Evolutionary conservation across 164 flowering plant genomes (phyloP), one percentile per base, ranked within the genome.

Genomic region (Macadamia tetraphylla): DNA sequence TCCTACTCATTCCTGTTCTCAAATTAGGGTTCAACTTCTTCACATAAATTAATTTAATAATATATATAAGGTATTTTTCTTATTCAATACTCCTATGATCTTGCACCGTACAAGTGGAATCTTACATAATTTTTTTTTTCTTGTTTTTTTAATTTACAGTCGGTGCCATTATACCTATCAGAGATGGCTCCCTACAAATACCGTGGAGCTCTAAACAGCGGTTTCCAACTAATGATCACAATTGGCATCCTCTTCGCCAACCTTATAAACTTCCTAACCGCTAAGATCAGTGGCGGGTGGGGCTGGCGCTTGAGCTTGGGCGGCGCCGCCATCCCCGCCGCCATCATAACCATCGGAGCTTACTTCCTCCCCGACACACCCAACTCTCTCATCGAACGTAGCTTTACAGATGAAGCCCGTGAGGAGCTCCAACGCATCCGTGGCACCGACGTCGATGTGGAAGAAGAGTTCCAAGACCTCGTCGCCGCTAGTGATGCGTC

Each of bases 101-200:
- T 35, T 35, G 3, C 40, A 35, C 40, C 40, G 40, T 35, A 35
- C 40, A 5, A 35, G 3, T 35, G 40, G 40, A 35, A 35, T 35
- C 40, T 35, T 35, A 35, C 5, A 5, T 35, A 35, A 5, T 49
- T 48, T 49, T 9, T 18, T 9, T 65, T n/a, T 51, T 8, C 51
- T 0, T 29, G 30, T 1, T 49, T 40, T 65, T 52, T 53, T 23
- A 23, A 23, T 23, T 23, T 65, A 30, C 73, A 69, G 79, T 67
- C 81, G 7, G 79, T 68, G 31, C 83, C 83, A 29, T 58, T 80
- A 0, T 80, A 80, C 57, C 60, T 80, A 4, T 77, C 83, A 1
- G 83, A 80, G 58, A 80, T 71, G 79, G 81, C 79, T 13, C 83
- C 83, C 3, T 60, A 42, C 65, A 68, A 60, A 30, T 64, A 51